phyloP scores from a whole-genome alignment of 768 basidiomycete species.

The Cyclocybe cylindracea region DNA sequence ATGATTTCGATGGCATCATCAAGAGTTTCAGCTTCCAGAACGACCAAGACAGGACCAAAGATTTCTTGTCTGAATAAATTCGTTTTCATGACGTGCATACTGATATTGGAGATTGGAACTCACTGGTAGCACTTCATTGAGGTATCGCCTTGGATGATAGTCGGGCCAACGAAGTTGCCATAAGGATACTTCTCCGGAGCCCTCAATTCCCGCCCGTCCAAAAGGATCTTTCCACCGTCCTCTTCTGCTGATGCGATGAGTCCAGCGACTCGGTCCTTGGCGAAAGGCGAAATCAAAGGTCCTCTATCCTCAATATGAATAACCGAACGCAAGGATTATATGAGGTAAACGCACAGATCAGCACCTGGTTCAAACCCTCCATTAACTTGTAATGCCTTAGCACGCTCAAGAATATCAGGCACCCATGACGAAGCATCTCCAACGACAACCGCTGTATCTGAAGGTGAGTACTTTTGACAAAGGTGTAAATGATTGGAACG shows the following conservation, averaged over 20 bases:
- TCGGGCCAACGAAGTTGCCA: slow-evolving; percentile 95
- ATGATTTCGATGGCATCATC: slow-evolving; percentile 91
- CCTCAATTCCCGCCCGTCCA: slow-evolving; percentile 77
- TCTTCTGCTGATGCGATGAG: slow-evolving; percentile 73
- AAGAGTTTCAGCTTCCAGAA: slow-evolving; percentile 77
- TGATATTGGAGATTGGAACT: slow-evolving; percentile 20
- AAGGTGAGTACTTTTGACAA: slow-evolving; percentile 1
- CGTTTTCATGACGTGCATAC: background rate
- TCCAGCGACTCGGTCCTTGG: slow-evolving; percentile 74
- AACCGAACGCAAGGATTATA: background rate
- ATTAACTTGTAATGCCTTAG: slow-evolving; percentile 75
- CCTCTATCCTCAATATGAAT: slow-evolving; percentile 43
- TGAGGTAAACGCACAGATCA: slow-evolving; percentile 60
- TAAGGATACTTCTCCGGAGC: slow-evolving; percentile 71
- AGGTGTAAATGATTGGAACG: slow-evolving; percentile 17
- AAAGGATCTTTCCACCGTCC: slow-evolving; percentile 83
- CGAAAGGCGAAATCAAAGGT: slow-evolving; percentile 79
- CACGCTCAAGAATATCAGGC: slow-evolving; percentile 81
- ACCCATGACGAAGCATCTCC: slow-evolving; percentile 82
- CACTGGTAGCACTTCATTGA: slow-evolving; percentile 88
- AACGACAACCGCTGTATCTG: slow-evolving; percentile 66
- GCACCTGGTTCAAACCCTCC: slow-evolving; percentile 89
- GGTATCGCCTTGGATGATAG: slow-evolving; percentile 81
- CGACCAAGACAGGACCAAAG: slow-evolving; percentile 87
- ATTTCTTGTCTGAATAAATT: slow-evolving; percentile 74